Base-by-base conservation (phyloP, 768 basidiomycete species). In the Chiua virens region DNA sequence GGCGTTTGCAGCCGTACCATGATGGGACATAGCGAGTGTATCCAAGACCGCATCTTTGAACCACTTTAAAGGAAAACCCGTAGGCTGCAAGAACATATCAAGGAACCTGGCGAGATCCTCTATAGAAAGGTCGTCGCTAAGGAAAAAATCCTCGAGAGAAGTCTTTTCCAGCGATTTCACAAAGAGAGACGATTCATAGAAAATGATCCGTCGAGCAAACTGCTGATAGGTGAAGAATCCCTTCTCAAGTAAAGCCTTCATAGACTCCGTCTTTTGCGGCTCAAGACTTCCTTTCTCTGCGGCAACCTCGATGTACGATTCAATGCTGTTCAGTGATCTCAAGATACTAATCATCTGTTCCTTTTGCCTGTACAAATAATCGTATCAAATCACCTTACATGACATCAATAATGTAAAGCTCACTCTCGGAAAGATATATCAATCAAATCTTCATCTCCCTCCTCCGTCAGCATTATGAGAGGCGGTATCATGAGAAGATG, bases 111-210 rank as follows among this genome's bases (percentile, higher is more conserved):
- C 3, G 10, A 55, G 11, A 38, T 71, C 68, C 5, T 64, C 65
- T 0, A 54, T 25, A 0, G 61, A 54, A 40, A 72, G 69, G 27
- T 69, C 62, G 5, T 72, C 61, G 25, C 64, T 60, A 36, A 71
- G 54, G 21, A 71, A 30, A n/a, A 72, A 45, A 42, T 72, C 69
- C 39, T 59, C 59, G 46, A 71, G 57, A 14, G 69, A 72, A 3
- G 67, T 68, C 35, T 58, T 71, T 17, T 60, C 60, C 22, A 62
- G n/a, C 4, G 68, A 50, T 41, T 65, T 67, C 55, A 61, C 48
- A 25, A 63, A 66, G 3, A 72, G n/a, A n/a, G n/a, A n/a, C n/a
- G n/a, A n/a, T n/a, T n/a, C n/a, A n/a, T n/a, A n/a, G n/a, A n/a
- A n/a, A n/a, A n/a, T n/a, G n/a, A n/a, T n/a, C n/a, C n/a, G n/a